These are phyloP conservation scores for Hypoxylon crocopeplum DNA, from an alignment of 495 filamentous ascomycete genomes.

Conservation along the genomic window DNA sequence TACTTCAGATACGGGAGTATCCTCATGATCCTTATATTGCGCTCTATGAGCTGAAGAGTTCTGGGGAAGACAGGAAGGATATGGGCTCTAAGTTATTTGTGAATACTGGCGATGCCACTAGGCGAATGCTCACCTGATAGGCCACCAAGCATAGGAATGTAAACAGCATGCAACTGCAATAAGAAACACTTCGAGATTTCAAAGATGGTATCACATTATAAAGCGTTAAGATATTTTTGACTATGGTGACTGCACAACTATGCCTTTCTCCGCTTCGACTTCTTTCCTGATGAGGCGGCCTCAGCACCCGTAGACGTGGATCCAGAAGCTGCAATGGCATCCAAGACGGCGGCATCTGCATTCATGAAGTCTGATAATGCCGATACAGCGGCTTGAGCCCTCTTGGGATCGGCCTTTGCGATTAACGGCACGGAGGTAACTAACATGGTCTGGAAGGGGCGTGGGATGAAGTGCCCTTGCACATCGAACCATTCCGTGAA, in stretches of 20 bases:
- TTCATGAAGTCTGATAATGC: constrained; percentile 29
- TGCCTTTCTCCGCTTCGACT: constrained; percentile 55
- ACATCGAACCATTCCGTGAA: constrained; percentile 89
- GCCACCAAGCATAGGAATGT: too few species aligned
- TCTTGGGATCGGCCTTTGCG: constrained; percentile 70
- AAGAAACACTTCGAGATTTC: too few species aligned
- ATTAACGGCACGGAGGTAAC: constrained; percentile 72
- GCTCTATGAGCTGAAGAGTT: too few species aligned
- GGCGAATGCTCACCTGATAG: too few species aligned
- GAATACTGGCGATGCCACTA: too few species aligned
- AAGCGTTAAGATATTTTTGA: too few species aligned
- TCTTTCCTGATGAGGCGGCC: constrained; percentile 39
- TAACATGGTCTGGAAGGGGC: constrained; percentile 84
- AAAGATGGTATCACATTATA: too few species aligned
- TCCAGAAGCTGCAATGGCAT: constrained; percentile 46
- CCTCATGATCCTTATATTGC: too few species aligned
- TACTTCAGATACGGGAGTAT: too few species aligned
- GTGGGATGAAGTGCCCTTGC: constrained; percentile 79
- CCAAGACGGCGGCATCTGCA: constrained; percentile 50
- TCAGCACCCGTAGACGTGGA: constrained; percentile 39
- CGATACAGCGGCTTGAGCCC: constrained; percentile 35
- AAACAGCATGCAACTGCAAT: too few species aligned
- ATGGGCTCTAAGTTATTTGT: too few species aligned
- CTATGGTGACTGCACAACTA: constrained; percentile 20
- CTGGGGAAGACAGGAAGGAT: too few species aligned